Percentiles rank a stretch among this genome's conserved stretches.
These are phyloP conservation scores for Curvularia spicifera DNA, from an alignment of 2,329 filamentous ascomycete genomes.

Conservation along the genomic window DNA sequence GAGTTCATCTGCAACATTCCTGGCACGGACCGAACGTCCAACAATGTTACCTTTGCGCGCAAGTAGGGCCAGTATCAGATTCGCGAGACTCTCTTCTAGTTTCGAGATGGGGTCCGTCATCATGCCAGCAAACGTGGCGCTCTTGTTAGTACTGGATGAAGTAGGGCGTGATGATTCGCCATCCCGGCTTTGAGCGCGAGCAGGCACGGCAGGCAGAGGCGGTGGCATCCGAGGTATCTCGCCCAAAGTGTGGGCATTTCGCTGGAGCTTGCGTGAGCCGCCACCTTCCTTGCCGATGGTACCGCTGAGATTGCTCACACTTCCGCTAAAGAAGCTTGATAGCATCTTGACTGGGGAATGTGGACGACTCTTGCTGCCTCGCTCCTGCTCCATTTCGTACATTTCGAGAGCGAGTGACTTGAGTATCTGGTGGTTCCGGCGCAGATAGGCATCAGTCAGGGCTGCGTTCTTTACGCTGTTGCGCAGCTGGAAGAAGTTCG, in stretches of 20 bases:
- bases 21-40: slow-evolving; percentile 74
- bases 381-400: slow-evolving; percentile 62
- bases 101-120: slow-evolving; percentile 61
- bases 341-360: slow-evolving; percentile 91
- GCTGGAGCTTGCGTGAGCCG: slow-evolving; percentile 44
- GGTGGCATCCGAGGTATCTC: slow-evolving; percentile 48
- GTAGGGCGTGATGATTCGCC: slow-evolving; percentile 43
- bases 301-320: slow-evolving; percentile 51
- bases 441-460: slow-evolving; percentile 72
- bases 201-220: slow-evolving; percentile 43
- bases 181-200: slow-evolving; percentile 47
- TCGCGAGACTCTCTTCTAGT: slow-evolving; percentile 83
- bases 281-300: slow-evolving; percentile 17
- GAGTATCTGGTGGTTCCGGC: slow-evolving; percentile 78
- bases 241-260: slow-evolving; percentile 41
- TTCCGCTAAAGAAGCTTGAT: slow-evolving; percentile 77
- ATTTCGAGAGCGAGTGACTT: slow-evolving; percentile 70
- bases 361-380: slow-evolving; percentile 67
- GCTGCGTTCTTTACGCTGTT: slow-evolving; percentile 70
- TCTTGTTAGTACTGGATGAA: slow-evolving; percentile 46
- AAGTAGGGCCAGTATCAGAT: slow-evolving; percentile 81
- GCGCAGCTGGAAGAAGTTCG: slow-evolving; percentile 73
- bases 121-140: slow-evolving; percentile 36
- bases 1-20: slow-evolving; percentile 74
- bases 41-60: slow-evolving; percentile 87